Conservation (phyloP, 1,284 basidiomycete species). For the Cutaneotrichosporon dermatis region DNA sequence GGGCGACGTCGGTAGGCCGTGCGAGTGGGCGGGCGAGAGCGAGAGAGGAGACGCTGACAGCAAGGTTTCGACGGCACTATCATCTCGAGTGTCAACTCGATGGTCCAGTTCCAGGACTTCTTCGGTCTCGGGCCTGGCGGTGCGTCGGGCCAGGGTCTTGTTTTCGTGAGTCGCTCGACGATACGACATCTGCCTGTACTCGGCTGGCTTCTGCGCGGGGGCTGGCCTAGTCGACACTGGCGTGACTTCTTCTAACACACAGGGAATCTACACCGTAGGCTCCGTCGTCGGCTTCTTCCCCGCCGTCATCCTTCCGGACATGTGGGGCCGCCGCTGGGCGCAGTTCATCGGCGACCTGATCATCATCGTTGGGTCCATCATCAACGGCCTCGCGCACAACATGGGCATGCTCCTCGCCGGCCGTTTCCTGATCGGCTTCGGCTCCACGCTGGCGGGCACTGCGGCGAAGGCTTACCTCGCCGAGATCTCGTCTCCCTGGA, state of each 20-base stretch:
- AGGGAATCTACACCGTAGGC: constrained; percentile 52
- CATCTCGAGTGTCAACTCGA: constrained; percentile 56
- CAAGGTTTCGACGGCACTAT: constrained; percentile 54
- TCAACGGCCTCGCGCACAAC: constrained; percentile 53
- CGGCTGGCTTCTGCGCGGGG: too few species aligned
- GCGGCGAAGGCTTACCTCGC: constrained; percentile 55
- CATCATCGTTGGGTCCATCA: constrained; percentile 53
- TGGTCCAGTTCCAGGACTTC: constrained; percentile 49
- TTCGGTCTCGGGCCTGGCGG: constrained; percentile 9
- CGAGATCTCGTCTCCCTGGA: constrained; percentile 54
- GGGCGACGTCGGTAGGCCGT: constrained; percentile 46
- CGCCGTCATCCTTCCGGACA: constrained; percentile 52
- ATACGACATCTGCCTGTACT: too few species aligned
- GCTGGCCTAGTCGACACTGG: too few species aligned
- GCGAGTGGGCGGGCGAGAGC: too few species aligned
- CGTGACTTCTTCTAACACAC: neutral
- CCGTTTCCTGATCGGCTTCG: constrained; percentile 52
- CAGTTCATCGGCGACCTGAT: constrained; percentile 56
- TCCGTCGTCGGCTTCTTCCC: constrained; percentile 43
- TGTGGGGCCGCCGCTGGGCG: constrained; percentile 55
- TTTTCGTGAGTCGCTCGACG: constrained; percentile 10
- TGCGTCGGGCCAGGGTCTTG: neutral
- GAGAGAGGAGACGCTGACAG: neutral
- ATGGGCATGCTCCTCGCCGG: constrained; percentile 55
- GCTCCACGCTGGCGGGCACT: constrained; percentile 51